Evolutionary conservation across 192 early-diverging fungal genomes (phyloP).

Genomic region (Backusella circina): DNA sequence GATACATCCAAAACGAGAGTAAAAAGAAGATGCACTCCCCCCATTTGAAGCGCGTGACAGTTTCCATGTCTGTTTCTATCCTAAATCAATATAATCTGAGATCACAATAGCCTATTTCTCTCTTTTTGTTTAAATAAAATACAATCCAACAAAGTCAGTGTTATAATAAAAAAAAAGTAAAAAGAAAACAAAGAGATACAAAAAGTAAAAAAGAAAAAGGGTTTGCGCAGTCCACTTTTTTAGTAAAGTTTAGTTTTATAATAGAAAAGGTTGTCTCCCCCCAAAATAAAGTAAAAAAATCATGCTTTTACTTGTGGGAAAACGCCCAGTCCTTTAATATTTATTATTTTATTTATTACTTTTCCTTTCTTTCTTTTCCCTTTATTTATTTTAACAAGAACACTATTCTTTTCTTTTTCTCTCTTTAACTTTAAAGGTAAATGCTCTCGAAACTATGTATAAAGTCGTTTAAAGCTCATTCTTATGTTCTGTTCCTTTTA

Average conservation of each 20-base stretch:
- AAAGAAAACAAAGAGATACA: not conserved
- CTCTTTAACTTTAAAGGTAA: not conserved
- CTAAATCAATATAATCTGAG: not conserved
- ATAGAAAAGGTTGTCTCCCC: not conserved
- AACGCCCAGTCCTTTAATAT: not conserved
- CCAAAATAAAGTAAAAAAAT: not conserved
- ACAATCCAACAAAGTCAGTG: not conserved
- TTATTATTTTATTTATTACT: not conserved
- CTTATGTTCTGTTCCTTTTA: not conserved
- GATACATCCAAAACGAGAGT: not conserved
- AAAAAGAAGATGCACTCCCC: not conserved
- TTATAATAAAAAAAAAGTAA: not conserved
- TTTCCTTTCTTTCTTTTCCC: not conserved
- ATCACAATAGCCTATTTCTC: not conserved
- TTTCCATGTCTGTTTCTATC: not conserved
- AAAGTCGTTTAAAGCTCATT: not conserved
- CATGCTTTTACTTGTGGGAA: conserved; percentile 1
- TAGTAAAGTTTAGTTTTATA: not conserved
- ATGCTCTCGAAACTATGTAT: too few relatives aligned
- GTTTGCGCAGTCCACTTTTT: not conserved
- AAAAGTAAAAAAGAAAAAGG: not conserved
- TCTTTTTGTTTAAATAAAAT: not conserved
- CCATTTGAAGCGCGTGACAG: not conserved
- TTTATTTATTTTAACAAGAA: not conserved
- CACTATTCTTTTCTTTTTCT: not conserved